Evolutionary conservation across 148 eudicot genomes (phyloP).

Genomic region (Mesembryanthemum crystallinum): DNA sequence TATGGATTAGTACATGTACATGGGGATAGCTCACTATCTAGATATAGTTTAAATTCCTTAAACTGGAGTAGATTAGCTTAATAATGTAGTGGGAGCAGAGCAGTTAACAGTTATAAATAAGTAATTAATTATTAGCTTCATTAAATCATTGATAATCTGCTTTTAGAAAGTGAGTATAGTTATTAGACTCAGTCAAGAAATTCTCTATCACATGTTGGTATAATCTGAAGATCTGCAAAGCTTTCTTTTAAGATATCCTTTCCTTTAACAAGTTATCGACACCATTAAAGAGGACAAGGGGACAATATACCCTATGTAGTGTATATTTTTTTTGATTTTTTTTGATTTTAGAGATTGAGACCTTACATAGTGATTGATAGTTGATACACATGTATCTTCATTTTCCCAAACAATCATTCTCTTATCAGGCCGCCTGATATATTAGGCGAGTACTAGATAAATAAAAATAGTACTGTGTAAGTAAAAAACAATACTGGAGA

Average conservation of each 20-base stretch:
- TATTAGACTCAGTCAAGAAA: neutral
- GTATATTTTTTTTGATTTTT: too few relatives aligned
- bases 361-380: too few relatives aligned
- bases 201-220: conserved; percentile 15
- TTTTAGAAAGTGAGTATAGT: neutral
- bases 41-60: neutral
- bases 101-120: neutral
- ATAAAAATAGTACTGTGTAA: too few relatives aligned
- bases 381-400: too few relatives aligned
- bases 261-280: neutral
- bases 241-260: conserved; percentile 10
- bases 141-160: neutral
- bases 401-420: too few relatives aligned
- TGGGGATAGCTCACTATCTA: neutral
- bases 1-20: too few relatives aligned
- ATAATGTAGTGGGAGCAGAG: neutral
- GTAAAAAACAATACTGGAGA: too few relatives aligned
- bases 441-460: too few relatives aligned
- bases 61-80: neutral
- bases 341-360: too few relatives aligned
- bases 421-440: too few relatives aligned
- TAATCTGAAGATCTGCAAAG: neutral
- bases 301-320: too few relatives aligned
- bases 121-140: conserved; percentile 5
- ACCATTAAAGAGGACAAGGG: neutral